phyloP scores from a whole-genome alignment of 805 yeast species.

The Lachancea meyersii region DNA sequence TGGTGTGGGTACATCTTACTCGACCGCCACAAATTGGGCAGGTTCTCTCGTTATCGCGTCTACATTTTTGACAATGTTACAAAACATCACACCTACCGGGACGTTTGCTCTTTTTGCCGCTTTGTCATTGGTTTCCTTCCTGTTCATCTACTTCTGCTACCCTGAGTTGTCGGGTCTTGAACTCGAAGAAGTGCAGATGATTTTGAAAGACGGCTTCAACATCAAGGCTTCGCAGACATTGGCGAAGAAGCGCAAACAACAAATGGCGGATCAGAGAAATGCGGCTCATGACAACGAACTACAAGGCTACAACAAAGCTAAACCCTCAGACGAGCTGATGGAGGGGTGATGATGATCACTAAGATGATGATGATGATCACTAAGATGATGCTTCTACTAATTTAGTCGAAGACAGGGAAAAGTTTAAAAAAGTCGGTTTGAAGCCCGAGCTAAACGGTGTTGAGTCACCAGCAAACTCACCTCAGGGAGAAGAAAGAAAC shows the following conservation, averaged over 20 bases:
- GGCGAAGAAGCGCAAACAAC: constrained; percentile 42
- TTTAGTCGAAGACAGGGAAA: no score
- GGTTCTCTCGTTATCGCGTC: constrained; percentile 89
- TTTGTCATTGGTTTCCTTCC: constrained; percentile 61
- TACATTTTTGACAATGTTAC: constrained; percentile 89
- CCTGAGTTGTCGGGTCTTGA: constrained; percentile 90
- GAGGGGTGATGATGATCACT: constrained; percentile 2
- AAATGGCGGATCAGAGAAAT: constrained; percentile 14
- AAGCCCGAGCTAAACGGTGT: no score
- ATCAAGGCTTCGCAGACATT: constrained; percentile 57
- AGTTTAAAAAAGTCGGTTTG: no score
- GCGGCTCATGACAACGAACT: constrained; percentile 4
- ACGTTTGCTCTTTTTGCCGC: constrained; percentile 89
- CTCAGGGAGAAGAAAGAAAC: no score
- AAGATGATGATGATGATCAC: no score
- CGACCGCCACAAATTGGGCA: constrained; percentile 93
- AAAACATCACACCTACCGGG: constrained; percentile 90
- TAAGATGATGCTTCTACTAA: no score
- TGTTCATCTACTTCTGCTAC: constrained; percentile 75
- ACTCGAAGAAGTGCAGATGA: constrained; percentile 82
- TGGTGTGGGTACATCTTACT: constrained; percentile 84
- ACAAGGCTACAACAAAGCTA: constrained; percentile 10
- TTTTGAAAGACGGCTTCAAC: constrained; percentile 80
- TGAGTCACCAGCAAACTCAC: no score
- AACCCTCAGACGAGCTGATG: constrained; percentile 12